Evolutionary conservation across 495 filamentous ascomycete species (phyloP).

Genomic region (Hypoxylon lienhwacheense): DNA sequence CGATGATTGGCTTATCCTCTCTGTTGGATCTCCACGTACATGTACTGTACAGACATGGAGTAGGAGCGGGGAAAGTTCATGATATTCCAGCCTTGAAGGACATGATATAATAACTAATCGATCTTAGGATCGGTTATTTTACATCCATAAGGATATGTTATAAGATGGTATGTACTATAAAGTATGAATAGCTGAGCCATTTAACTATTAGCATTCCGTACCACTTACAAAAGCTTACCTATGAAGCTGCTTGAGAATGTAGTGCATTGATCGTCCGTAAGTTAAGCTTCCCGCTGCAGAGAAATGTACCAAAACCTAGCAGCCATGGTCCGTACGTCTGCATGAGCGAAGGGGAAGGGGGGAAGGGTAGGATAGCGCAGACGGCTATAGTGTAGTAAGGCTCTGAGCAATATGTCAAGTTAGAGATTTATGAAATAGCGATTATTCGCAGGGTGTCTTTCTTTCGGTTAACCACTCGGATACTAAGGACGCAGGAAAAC

Average conservation of each 20-base stretch:
- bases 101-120: background rate
- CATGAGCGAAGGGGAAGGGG: background rate
- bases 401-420: background rate
- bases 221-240: no score
- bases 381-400: background rate
- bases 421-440: no score
- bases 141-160: conserved; percentile 2
- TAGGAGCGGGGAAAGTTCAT: conserved; percentile 20
- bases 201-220: no score
- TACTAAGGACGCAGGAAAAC: background rate
- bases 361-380: background rate
- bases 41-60: no score
- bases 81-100: conserved; percentile 8
- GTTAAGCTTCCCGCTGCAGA: conserved; percentile 26
- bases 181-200: no score
- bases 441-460: no score
- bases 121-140: background rate
- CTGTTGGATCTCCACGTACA: conserved; percentile 4
- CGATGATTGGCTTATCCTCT: conserved; percentile 13
- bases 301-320: conserved; percentile 22
- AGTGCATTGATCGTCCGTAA: conserved; percentile 25
- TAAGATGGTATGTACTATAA: no score
- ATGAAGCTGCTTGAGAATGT: conserved; percentile 1
- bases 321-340: background rate
- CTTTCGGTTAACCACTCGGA: no score